A percentile compares a stretch with the other conserved stretches of the same genome.
Evolutionary conservation across 345 rosid genomes (phyloP).

Genomic region (Streptanthus diversifolius): DNA sequence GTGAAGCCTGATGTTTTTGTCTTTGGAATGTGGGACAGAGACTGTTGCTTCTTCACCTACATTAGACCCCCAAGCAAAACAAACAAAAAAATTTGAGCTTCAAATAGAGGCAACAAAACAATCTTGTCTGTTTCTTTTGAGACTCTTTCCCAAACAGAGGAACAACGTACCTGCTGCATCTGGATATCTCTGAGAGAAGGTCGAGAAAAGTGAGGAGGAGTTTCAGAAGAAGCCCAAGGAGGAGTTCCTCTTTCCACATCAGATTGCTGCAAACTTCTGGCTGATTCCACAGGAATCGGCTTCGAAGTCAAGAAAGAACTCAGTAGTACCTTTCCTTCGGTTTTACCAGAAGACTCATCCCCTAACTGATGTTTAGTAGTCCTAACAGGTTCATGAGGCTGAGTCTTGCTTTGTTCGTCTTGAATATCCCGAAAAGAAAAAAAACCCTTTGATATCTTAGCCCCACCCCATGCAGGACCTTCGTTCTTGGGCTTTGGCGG

Average conservation of each 20-base stretch:
- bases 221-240: slow-evolving; percentile 81
- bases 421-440: slow-evolving; percentile 84
- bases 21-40: slow-evolving; percentile 69
- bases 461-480: slow-evolving; percentile 99
- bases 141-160: background rate
- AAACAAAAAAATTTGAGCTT: background rate
- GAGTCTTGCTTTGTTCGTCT: slow-evolving; percentile 76
- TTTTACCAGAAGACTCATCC: slow-evolving; percentile 40
- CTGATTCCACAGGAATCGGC: slow-evolving; percentile 62
- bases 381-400: slow-evolving; percentile 34
- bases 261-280: slow-evolving; percentile 40
- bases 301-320: slow-evolving; percentile 72
- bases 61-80: background rate
- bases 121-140: background rate
- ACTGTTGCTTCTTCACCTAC: slow-evolving; percentile 65
- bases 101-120: background rate
- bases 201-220: slow-evolving; percentile 64
- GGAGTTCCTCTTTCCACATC: slow-evolving; percentile 78
- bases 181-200: slow-evolving; percentile 94
- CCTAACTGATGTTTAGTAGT: slow-evolving; percentile 40
- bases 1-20: slow-evolving; percentile 69
- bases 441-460: slow-evolving; percentile 64
- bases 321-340: slow-evolving; percentile 58
- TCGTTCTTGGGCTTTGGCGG: slow-evolving; percentile 63
- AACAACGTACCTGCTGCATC: slow-evolving; percentile 67